These are phyloP conservation scores for Eimeria praecox DNA, from an alignment of 169 alveolate genomes.

Conservation along the genomic window DNA sequence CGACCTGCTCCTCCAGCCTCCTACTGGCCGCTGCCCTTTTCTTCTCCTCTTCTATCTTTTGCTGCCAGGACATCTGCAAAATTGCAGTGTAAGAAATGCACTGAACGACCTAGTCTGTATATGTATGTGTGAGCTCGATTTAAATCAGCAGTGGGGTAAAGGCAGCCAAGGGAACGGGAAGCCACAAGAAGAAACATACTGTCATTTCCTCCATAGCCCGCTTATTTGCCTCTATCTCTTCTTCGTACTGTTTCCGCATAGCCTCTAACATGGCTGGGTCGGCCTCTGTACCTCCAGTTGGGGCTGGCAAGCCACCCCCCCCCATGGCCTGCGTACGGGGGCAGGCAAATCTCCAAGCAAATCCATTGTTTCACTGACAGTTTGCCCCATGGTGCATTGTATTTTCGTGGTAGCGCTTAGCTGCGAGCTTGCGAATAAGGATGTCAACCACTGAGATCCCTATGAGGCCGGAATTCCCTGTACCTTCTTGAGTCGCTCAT, in stretches of 20 bases:
- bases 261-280: slow-evolving; percentile 76
- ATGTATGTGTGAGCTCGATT: not conserved
- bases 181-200: not conserved
- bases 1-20: slow-evolving; percentile 82
- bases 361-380: not conserved
- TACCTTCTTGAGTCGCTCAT: slow-evolving; percentile 82
- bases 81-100: not conserved
- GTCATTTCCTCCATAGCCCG: slow-evolving; percentile 85
- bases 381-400: not conserved
- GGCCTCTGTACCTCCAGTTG: slow-evolving; percentile 86
- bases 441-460: not conserved
- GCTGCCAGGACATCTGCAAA: slow-evolving; percentile 82
- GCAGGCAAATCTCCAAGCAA: not conserved
- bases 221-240: slow-evolving; percentile 84
- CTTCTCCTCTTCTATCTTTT: slow-evolving; percentile 85
- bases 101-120: not conserved
- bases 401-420: not conserved
- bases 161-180: not conserved
- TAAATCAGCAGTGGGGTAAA: not conserved
- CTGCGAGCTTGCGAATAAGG: not conserved
- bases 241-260: slow-evolving; percentile 83
- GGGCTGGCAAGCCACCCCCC: slow-evolving; percentile 60
- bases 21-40: slow-evolving; percentile 82
- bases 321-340: slow-evolving; percentile 74
- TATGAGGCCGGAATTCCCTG: not conserved